These are phyloP conservation scores for Penicillium polonicum DNA, from an alignment of 2,329 filamentous ascomycete species.

Conservation along the genomic window DNA sequence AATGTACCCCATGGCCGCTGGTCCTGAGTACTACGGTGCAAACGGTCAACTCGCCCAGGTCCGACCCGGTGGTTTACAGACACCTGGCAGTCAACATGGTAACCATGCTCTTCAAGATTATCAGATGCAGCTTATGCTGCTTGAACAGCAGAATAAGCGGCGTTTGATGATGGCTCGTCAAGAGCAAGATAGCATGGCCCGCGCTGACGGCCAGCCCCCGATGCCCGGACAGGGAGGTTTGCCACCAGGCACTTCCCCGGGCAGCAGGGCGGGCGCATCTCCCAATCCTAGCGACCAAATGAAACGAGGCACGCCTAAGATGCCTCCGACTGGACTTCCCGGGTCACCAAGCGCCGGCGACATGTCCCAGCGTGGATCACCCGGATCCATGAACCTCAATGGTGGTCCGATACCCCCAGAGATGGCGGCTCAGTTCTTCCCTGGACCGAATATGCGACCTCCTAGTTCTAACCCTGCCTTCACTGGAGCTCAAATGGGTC, in stretches of 20 bases:
- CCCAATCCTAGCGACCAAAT: conserved; percentile 63
- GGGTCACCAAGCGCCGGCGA: conserved; percentile 58
- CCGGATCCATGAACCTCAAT: conserved; percentile 58
- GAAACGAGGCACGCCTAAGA: conserved; percentile 62
- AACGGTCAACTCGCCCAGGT: conserved; percentile 55
- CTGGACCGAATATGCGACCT: conserved; percentile 57
- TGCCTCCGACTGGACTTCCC: conserved; percentile 57
- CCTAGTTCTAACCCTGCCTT: conserved; percentile 55
- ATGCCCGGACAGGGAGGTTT: conserved; percentile 49
- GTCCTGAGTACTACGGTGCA: conserved; percentile 57
- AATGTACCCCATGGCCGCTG: conserved; percentile 41
- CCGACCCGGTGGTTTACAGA: conserved; percentile 40
- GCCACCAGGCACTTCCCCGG: conserved; percentile 57
- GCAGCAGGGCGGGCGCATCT: conserved; percentile 57
- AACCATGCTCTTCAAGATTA: conserved; percentile 69
- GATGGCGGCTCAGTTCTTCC: conserved; percentile 46
- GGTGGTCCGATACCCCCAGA: conserved; percentile 51
- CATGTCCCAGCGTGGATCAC: conserved; percentile 60
- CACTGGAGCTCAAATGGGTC: conserved; percentile 43
- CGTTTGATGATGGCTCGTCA: conserved; percentile 65
- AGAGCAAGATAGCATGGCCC: conserved; percentile 63
- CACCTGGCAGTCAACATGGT: conserved; percentile 43
- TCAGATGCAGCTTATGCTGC: conserved; percentile 68
- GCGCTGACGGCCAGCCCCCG: conserved; percentile 50
- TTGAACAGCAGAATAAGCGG: conserved; percentile 69